phyloP scores from a whole-genome alignment of 768 basidiomycete genomes.

The Suillus brevipes region DNA sequence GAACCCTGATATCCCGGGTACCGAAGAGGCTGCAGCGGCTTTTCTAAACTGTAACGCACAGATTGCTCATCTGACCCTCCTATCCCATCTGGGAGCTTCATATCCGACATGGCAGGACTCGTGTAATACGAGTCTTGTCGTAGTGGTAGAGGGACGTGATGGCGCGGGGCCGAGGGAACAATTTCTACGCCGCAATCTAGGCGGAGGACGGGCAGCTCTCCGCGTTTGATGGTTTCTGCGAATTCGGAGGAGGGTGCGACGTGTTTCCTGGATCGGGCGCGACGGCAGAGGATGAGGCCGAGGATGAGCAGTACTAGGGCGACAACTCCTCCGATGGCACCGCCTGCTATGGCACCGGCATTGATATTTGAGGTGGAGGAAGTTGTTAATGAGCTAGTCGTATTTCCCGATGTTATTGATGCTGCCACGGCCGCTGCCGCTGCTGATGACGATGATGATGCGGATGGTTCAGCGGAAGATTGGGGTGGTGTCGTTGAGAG shows the following conservation, averaged over 20 bases:
- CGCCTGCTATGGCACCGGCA: constrained; percentile 54
- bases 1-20: constrained; percentile 15
- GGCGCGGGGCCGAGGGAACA: constrained; percentile 8
- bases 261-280: constrained; percentile 40
- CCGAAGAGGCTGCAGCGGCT: constrained; percentile 24
- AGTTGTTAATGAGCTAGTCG: neutral
- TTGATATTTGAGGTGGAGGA: constrained; percentile 18
- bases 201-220: constrained; percentile 27
- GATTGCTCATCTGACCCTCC: constrained; percentile 14
- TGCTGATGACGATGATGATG: neutral
- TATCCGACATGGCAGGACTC: constrained; percentile 6
- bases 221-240: constrained; percentile 32
- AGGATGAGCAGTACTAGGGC: constrained; percentile 37
- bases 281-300: constrained; percentile 40
- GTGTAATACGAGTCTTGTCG: constrained; percentile 17
- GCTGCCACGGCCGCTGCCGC: neutral
- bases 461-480: neutral
- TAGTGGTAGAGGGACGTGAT: constrained; percentile 15
- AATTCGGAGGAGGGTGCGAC: constrained; percentile 65
- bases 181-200: constrained; percentile 24
- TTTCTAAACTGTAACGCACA: constrained; percentile 19
- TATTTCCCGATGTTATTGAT: constrained; percentile 7
- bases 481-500: neutral
- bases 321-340: constrained; percentile 49
- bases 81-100: constrained; percentile 19